phyloP scores from a whole-genome alignment of 2,329 filamentous ascomycete genomes.

The Cordyceps farinosa region DNA sequence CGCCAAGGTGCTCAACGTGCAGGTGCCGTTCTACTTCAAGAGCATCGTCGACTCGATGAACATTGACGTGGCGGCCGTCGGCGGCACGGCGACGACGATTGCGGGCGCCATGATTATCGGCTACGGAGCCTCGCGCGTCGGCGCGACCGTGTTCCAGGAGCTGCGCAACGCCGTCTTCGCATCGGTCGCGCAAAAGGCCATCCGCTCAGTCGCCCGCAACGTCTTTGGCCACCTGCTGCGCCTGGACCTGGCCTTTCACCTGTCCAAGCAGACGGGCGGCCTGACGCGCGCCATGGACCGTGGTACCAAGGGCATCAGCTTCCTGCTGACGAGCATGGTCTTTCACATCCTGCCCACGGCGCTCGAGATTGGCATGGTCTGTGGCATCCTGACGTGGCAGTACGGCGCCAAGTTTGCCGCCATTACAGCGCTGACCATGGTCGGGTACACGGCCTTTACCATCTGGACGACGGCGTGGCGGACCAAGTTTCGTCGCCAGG shows the following conservation, averaged over 20 bases:
- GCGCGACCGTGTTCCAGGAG: conserved; percentile 88
- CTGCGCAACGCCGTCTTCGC: conserved; percentile 94
- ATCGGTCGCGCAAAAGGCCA: conserved; percentile 94
- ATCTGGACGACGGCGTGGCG: conserved; percentile 96
- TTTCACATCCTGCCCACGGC: conserved; percentile 95
- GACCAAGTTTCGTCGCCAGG: conserved; percentile 91
- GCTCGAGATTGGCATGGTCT: conserved; percentile 91
- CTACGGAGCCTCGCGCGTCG: conserved; percentile 84
- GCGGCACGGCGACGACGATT: conserved; percentile 84
- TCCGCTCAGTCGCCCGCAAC: conserved; percentile 82
- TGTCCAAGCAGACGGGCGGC: conserved; percentile 91
- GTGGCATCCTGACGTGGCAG: conserved; percentile 93
- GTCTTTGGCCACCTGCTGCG: conserved; percentile 88
- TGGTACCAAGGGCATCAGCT: conserved; percentile 97
- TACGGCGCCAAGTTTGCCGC: conserved; percentile 89
- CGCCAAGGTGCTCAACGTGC: conserved; percentile 93
- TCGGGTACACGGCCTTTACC: conserved; percentile 92
- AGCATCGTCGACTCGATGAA: conserved; percentile 98
- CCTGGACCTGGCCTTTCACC: conserved; percentile 89
- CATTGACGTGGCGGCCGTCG: conserved; percentile 79
- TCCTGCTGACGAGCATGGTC: conserved; percentile 94
- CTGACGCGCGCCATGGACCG: conserved; percentile 91
- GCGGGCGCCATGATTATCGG: conserved; percentile 91
- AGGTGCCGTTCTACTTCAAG: conserved; percentile 99
- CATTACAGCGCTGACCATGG: conserved; percentile 88